phyloP scores from a whole-genome alignment of 139 green algal genomes.

The Ettlia oleoabundans region DNA sequence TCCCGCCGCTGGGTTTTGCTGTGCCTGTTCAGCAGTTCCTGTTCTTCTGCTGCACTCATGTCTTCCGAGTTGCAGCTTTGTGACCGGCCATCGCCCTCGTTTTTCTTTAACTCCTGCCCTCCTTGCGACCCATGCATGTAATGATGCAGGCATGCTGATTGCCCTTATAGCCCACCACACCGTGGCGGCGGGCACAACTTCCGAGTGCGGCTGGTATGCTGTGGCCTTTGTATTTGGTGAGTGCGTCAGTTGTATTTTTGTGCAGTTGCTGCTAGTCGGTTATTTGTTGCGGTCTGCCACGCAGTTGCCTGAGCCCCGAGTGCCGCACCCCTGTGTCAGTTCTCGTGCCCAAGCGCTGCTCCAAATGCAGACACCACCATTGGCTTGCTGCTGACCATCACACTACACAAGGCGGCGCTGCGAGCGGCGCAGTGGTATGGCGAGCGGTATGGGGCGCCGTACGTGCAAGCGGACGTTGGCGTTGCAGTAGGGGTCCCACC shows the following conservation, averaged over 20 bases:
- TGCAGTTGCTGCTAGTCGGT: not conserved
- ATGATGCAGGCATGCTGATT: constrained; percentile 54
- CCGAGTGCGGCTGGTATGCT: constrained; percentile 67
- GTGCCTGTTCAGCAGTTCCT: no score
- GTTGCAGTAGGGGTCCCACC: not conserved
- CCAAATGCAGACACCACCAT: constrained; percentile 32
- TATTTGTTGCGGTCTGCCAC: not conserved
- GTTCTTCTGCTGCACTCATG: no score
- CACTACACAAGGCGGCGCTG: constrained; percentile 54
- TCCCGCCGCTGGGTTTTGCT: not conserved
- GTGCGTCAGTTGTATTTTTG: not conserved
- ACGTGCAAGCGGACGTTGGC: not conserved
- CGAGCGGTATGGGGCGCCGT: not conserved
- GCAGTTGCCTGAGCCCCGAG: no score
- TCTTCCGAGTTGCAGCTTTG: no score
- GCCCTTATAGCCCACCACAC: constrained; percentile 47
- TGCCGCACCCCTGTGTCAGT: not conserved
- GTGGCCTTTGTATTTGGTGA: constrained; percentile 30
- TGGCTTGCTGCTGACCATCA: constrained; percentile 56
- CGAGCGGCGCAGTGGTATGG: not conserved
- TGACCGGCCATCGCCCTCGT: no score
- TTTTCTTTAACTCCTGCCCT: no score
- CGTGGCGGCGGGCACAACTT: not conserved
- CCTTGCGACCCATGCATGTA: no score
- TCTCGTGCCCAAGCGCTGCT: no score